These are phyloP conservation scores for Penicillium hesseltinei DNA, from an alignment of 2,329 filamentous ascomycete genomes.

Conservation along the genomic window DNA sequence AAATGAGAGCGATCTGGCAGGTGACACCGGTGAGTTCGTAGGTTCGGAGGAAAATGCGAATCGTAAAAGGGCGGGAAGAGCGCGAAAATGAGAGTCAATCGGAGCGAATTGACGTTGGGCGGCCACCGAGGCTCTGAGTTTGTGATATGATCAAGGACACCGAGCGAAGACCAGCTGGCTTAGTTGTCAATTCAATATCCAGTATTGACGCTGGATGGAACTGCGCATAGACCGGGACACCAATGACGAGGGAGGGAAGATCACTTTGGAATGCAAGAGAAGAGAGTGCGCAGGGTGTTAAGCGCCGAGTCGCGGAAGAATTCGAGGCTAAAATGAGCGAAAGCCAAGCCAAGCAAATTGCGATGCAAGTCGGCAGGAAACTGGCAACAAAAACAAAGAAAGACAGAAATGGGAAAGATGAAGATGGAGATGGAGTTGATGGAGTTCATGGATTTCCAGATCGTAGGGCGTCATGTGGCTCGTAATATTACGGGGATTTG, in stretches of 20 bases:
- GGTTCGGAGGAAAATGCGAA: not conserved
- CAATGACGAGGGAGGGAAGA: constrained; percentile 5
- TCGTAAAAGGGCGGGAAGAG: not conserved
- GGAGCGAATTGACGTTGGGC: constrained; percentile 1
- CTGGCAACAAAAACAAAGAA: not conserved
- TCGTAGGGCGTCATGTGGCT: constrained; percentile 24
- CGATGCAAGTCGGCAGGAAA: not conserved
- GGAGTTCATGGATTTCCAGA: constrained; percentile 22
- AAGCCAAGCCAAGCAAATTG: not conserved
- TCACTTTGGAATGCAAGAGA: constrained; percentile 16
- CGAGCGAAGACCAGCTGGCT: constrained; percentile 8
- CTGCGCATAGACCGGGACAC: constrained; percentile 9
- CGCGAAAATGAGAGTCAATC: not conserved
- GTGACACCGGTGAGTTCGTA: not conserved
- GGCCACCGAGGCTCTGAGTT: not conserved
- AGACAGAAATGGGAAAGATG: constrained; percentile 5
- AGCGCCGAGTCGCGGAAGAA: constrained; percentile 18
- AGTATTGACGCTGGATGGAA: not conserved
- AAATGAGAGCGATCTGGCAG: not conserved
- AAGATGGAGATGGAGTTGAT: constrained; percentile 1
- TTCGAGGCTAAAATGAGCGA: constrained; percentile 3
- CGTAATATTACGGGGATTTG: constrained; percentile 23
- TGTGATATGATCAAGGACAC: not conserved
- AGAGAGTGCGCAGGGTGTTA: constrained; percentile 20
- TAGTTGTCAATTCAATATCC: not conserved